These are phyloP conservation scores for Trichophyton equinum DNA, from an alignment of 2,329 filamentous ascomycete species.

Conservation along the genomic window DNA sequence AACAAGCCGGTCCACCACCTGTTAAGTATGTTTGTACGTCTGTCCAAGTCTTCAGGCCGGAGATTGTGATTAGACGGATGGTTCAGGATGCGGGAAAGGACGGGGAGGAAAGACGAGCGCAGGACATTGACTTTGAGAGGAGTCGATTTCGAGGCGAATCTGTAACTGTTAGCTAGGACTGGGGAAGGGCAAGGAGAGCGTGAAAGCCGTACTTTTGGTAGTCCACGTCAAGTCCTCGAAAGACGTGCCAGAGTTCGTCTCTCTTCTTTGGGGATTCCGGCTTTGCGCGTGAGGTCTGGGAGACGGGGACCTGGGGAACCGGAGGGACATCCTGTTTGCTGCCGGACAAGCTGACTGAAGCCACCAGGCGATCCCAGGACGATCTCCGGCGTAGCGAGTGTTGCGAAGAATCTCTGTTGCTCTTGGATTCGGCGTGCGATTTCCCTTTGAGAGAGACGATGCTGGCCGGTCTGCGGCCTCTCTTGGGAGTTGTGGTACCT, in stretches of 20 bases:
- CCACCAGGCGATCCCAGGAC: constrained; percentile 37
- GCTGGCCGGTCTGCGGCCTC: constrained; percentile 30
- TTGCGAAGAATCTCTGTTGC: constrained; percentile 30
- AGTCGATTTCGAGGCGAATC: constrained; percentile 61
- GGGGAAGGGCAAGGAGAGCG: constrained; percentile 7
- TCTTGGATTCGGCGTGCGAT: constrained; percentile 21
- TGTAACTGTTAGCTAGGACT: constrained; percentile 17
- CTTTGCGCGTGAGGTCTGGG: constrained; percentile 12
- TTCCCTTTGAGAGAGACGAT: constrained; percentile 27
- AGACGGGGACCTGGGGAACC: constrained; percentile 34
- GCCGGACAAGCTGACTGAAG: constrained; percentile 28
- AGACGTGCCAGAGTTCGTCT: constrained; percentile 58
- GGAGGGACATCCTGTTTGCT: constrained; percentile 32
- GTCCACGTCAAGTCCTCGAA: constrained; percentile 55
- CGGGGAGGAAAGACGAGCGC: constrained; percentile 59
- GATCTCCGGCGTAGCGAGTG: constrained; percentile 29
- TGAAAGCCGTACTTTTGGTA: constrained; percentile 45
- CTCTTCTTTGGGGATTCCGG: constrained; percentile 42
- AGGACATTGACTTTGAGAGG: constrained; percentile 64
- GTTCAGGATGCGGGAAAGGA: constrained; percentile 56
- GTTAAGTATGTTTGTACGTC: constrained; percentile 64
- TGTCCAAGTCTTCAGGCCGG: constrained; percentile 67
- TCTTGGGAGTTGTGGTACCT: constrained; percentile 20
- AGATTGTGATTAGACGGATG: constrained; percentile 55
- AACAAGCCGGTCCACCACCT: constrained; percentile 82